These are phyloP conservation scores for Sugiyamaella lignohabitans DNA, from an alignment of 805 yeast species.

Conservation along the genomic window DNA sequence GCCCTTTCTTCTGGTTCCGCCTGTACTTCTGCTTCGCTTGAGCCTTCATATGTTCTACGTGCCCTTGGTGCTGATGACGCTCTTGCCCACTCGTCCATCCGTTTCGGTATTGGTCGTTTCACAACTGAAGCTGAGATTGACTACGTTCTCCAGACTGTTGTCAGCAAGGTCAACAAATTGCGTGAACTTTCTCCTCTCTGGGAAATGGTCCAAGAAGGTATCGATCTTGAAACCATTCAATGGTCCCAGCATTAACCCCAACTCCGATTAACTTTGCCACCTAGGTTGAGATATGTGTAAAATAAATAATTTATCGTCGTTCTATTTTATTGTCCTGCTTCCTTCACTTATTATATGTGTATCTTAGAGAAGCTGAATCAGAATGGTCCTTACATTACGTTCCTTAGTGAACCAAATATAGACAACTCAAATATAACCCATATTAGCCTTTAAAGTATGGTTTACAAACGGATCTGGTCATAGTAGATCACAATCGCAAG, in stretches of 20 bases:
- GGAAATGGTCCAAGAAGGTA: constrained; percentile 99
- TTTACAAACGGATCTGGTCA: too few relatives aligned
- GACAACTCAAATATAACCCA: too few relatives aligned
- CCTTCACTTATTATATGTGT: too few relatives aligned
- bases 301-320: too few relatives aligned
- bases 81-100: constrained; percentile 93
- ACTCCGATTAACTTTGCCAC: too few relatives aligned
- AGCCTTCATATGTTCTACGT: constrained; percentile 93
- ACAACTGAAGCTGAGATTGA: constrained; percentile 95
- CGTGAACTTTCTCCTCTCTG: constrained; percentile 92
- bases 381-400: too few relatives aligned
- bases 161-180: constrained; percentile 82
- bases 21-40: constrained; percentile 96
- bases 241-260: constrained; percentile 99
- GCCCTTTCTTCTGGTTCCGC: constrained; percentile 97
- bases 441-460: too few relatives aligned
- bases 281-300: too few relatives aligned
- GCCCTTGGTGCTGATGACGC: constrained; percentile 98
- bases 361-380: too few relatives aligned
- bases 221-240: constrained; percentile 85
- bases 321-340: too few relatives aligned
- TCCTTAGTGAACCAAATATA: too few relatives aligned
- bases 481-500: too few relatives aligned
- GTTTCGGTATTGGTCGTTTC: constrained; percentile 96
- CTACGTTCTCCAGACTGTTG: constrained; percentile 82